Conservation (phyloP, 179 eudicot genomes). For the Vitellaria paradoxa region DNA sequence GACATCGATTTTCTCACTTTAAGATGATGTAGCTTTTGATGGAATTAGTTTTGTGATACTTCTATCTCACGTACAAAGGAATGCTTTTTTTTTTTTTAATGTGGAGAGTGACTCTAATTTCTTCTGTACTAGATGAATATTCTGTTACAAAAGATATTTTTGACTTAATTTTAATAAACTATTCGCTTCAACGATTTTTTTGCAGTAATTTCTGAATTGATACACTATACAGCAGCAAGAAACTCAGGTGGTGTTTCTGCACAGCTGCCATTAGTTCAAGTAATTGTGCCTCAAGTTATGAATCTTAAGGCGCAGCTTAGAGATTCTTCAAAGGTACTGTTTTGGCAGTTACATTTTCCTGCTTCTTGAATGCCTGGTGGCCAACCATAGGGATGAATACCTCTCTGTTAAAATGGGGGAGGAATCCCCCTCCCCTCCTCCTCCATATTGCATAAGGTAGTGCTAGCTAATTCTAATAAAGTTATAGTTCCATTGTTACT, state of each 20-base stretch:
- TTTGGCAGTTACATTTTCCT: slow-evolving; percentile 1
- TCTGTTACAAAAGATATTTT: neutral
- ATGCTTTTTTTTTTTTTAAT: neutral
- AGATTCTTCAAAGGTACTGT: slow-evolving; percentile 84
- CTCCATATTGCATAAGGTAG: neutral
- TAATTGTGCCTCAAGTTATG: slow-evolving; percentile 89
- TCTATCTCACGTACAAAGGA: neutral
- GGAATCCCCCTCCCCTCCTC: neutral
- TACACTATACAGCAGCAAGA: slow-evolving; percentile 84
- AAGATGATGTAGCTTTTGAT: slow-evolving; percentile 9
- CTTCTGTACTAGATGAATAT: neutral
- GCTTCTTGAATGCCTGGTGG: slow-evolving; percentile 3
- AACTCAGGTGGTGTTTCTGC: slow-evolving; percentile 55
- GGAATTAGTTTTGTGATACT: neutral
- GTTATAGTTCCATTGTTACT: neutral
- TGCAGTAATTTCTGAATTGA: slow-evolving; percentile 93
- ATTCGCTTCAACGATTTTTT: slow-evolving; percentile 7
- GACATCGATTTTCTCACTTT: neutral
- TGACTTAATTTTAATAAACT: slow-evolving; percentile 2
- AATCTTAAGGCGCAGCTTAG: slow-evolving; percentile 75
- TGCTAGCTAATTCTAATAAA: neutral
- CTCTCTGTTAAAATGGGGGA: neutral
- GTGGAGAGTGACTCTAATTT: neutral
- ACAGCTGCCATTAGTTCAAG: slow-evolving; percentile 89
- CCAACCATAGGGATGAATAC: neutral